Evolutionary conservation across 768 basidiomycete genomes (phyloP).

Genomic region (Boletus sp.): DNA sequence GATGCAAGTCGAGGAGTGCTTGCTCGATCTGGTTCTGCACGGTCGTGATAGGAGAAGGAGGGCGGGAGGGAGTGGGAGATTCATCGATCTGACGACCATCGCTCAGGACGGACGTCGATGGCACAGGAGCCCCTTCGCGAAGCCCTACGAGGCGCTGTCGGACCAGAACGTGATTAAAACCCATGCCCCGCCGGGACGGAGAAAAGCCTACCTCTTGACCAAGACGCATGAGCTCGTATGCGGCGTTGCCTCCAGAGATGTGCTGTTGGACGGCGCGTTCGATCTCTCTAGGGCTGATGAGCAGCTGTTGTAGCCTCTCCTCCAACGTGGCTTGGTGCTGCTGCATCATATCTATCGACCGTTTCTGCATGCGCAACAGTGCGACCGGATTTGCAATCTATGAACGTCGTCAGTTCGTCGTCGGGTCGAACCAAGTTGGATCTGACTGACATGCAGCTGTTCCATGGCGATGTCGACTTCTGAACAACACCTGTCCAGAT

Average conservation of each 20-base stretch:
- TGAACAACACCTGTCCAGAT: slow-evolving; percentile 41
- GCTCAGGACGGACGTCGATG: slow-evolving; percentile 17
- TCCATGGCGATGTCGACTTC: slow-evolving; percentile 44
- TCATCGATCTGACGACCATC: slow-evolving; percentile 20
- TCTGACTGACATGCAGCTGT: slow-evolving; percentile 40
- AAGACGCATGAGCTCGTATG: slow-evolving; percentile 47
- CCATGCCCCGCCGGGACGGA: neutral
- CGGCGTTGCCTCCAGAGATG: slow-evolving; percentile 40
- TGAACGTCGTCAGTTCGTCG: neutral
- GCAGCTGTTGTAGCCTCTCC: slow-evolving; percentile 40
- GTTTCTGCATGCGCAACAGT: slow-evolving; percentile 31
- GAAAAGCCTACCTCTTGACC: slow-evolving; percentile 45
- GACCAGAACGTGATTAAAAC: neutral
- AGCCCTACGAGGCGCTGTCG: slow-evolving; percentile 26
- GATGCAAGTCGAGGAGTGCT: slow-evolving; percentile 47
- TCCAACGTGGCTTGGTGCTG: slow-evolving; percentile 33
- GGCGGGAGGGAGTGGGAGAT: slow-evolving; percentile 20
- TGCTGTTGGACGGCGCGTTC: slow-evolving; percentile 40
- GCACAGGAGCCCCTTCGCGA: neutral
- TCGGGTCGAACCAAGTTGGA: neutral
- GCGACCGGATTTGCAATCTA: slow-evolving; percentile 25
- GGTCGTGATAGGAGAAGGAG: slow-evolving; percentile 24
- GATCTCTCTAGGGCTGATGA: slow-evolving; percentile 39
- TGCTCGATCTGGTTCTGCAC: slow-evolving; percentile 42
- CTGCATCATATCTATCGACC: slow-evolving; percentile 25